Percentiles rank a stretch among this genome's conserved stretches.
Conservation (phyloP, 768 basidiomycete genomes). For the Leccinum incarnatum region DNA sequence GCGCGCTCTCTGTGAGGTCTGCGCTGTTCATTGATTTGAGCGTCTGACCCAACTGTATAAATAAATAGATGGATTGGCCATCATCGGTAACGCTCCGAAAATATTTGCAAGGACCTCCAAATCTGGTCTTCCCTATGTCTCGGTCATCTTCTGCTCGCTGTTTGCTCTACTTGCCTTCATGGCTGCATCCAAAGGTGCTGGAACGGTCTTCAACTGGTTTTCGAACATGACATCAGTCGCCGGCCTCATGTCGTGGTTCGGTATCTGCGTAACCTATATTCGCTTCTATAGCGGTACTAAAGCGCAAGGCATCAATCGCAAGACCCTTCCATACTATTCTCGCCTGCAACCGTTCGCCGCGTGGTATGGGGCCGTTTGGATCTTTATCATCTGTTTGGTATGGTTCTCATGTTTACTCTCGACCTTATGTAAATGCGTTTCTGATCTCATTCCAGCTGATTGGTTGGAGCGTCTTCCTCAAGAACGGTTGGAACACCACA, state of each 20-base stretch:
- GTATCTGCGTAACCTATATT: conserved; percentile 71
- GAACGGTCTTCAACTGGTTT: conserved; percentile 79
- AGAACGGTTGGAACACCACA: conserved; percentile 50
- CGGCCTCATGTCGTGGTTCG: conserved; percentile 77
- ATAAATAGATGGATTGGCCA: conserved; percentile 72
- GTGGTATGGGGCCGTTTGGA: conserved; percentile 42
- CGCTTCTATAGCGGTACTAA: conserved; percentile 83
- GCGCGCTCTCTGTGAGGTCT: conserved; percentile 70
- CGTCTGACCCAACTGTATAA: background rate
- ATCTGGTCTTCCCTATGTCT: conserved; percentile 73
- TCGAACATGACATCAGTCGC: conserved; percentile 67
- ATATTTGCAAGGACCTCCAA: conserved; percentile 70
- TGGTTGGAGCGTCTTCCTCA: conserved; percentile 52
- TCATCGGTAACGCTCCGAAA: conserved; percentile 76
- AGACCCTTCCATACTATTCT: conserved; percentile 65
- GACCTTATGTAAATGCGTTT: conserved; percentile 3
- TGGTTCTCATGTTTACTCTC: conserved; percentile 23
- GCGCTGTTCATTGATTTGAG: background rate
- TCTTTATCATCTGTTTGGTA: conserved; percentile 60
- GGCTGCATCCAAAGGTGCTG: conserved; percentile 64
- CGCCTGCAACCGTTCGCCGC: conserved; percentile 72
- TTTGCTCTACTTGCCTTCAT: conserved; percentile 79
- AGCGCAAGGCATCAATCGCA: conserved; percentile 74
- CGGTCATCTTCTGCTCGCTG: conserved; percentile 65
- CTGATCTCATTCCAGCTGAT: conserved; percentile 43